Percentiles rank a stretch among this genome's conserved stretches.
Conservation (phyloP, 139 green algal genomes). For the Picochlorum sp. region DNA sequence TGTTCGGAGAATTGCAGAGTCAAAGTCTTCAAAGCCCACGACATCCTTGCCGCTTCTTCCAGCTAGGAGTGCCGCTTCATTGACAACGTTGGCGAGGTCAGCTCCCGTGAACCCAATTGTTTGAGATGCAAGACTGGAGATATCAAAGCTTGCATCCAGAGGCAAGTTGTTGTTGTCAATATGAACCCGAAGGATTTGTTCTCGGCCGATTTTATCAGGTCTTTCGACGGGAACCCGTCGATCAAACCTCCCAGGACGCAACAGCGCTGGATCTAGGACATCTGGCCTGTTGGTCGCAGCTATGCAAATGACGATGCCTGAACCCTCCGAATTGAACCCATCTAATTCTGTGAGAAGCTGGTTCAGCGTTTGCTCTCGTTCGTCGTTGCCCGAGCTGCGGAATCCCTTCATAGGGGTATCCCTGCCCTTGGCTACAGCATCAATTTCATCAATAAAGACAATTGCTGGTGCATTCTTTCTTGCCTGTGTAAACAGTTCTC, state of each 20-base stretch:
- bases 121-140: conserved; percentile 30
- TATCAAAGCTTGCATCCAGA: conserved; percentile 57
- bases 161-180: conserved; percentile 56
- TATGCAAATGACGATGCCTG: conserved; percentile 67
- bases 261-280: conserved; percentile 75
- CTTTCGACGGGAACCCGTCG: conserved; percentile 65
- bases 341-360: conserved; percentile 86
- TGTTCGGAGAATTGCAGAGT: conserved; percentile 60
- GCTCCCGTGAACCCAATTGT: conserved; percentile 78
- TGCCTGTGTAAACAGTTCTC: conserved; percentile 66
- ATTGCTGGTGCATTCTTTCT: conserved; percentile 76
- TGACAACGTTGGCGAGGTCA: conserved; percentile 84
- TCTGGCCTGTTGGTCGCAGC: conserved; percentile 83
- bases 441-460: conserved; percentile 92
- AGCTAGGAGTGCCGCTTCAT: conserved; percentile 72
- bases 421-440: conserved; percentile 65
- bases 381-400: conserved; percentile 64
- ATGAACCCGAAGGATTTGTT: conserved; percentile 65
- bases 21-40: conserved; percentile 51
- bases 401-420: conserved; percentile 49
- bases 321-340: conserved; percentile 55
- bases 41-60: conserved; percentile 10
- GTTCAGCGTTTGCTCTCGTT: conserved; percentile 88
- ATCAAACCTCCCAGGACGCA: conserved; percentile 77
- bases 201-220: conserved; percentile 54